These are phyloP conservation scores for Fusarium coicis DNA, from an alignment of 2,329 filamentous ascomycete species.

Conservation along the genomic window DNA sequence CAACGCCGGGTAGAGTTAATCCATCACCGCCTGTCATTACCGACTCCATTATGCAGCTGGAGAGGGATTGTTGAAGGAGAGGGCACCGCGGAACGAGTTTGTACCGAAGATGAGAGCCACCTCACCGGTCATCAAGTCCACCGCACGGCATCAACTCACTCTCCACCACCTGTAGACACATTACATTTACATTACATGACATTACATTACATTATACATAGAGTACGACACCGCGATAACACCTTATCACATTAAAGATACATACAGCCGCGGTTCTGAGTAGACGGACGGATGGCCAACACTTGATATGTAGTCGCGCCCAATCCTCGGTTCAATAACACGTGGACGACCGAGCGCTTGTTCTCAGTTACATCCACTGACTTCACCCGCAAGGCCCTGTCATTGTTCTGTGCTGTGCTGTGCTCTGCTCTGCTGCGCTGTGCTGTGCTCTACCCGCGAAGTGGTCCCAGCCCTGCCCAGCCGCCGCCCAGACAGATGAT, in stretches of 20 bases:
- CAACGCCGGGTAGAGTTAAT: slow-evolving; percentile 16
- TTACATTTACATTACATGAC: neutral
- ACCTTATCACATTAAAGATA: slow-evolving; percentile 17
- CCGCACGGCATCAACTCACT: slow-evolving; percentile 8
- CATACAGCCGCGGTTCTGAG: slow-evolving; percentile 30
- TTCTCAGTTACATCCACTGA: slow-evolving; percentile 23
- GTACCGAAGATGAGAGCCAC: slow-evolving; percentile 9
- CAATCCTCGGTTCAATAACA: slow-evolving; percentile 45
- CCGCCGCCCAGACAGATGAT: slow-evolving; percentile 18
- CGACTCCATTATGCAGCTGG: slow-evolving; percentile 1
- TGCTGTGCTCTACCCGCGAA: slow-evolving; percentile 2
- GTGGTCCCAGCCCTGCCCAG: slow-evolving; percentile 28
- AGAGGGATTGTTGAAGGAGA: neutral
- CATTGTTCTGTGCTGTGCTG: slow-evolving; percentile 4
- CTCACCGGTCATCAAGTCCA: slow-evolving; percentile 19
- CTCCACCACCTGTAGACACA: slow-evolving; percentile 5
- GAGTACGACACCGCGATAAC: slow-evolving; percentile 16
- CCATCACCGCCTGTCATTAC: slow-evolving; percentile 24
- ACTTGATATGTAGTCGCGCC: slow-evolving; percentile 41
- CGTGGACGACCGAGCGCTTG: slow-evolving; percentile 42
- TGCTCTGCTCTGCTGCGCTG: neutral
- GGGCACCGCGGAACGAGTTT: neutral
- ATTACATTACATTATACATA: slow-evolving; percentile 5
- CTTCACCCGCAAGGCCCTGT: slow-evolving; percentile 3
- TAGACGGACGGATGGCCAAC: slow-evolving; percentile 6